phyloP scores from a whole-genome alignment of 2,329 filamentous ascomycete genomes.

The Dichotomopilus funicola region DNA sequence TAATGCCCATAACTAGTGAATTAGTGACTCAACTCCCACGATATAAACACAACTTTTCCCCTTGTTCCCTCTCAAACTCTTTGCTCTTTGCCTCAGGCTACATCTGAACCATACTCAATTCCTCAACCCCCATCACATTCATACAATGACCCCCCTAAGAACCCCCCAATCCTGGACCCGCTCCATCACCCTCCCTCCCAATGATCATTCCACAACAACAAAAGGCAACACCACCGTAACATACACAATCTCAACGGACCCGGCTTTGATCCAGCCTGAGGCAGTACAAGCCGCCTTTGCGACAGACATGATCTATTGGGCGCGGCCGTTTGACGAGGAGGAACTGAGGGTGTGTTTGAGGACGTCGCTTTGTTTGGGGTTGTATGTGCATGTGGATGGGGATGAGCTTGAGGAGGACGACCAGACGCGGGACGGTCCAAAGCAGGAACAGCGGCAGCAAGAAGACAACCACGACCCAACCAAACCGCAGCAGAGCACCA shows the following conservation, averaged over 20 bases:
- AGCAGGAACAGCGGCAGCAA: too few relatives aligned
- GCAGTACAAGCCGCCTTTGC: slow-evolving; percentile 50
- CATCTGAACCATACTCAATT: too few relatives aligned
- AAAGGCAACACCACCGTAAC: slow-evolving; percentile 22
- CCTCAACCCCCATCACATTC: too few relatives aligned
- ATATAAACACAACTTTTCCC: too few relatives aligned
- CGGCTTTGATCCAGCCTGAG: slow-evolving; percentile 45
- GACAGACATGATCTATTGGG: slow-evolving; percentile 57
- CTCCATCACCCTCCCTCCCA: neutral
- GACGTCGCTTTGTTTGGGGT: slow-evolving; percentile 53
- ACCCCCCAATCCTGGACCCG: slow-evolving; percentile 24
- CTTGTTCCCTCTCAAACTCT: too few relatives aligned
- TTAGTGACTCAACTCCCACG: too few relatives aligned
- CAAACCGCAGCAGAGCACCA: too few relatives aligned
- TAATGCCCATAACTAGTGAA: too few relatives aligned
- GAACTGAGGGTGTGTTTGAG: slow-evolving; percentile 46
- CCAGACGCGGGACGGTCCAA: too few relatives aligned
- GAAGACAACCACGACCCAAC: too few relatives aligned
- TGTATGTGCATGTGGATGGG: slow-evolving; percentile 37
- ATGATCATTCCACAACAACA: too few relatives aligned
- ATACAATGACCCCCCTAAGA: neutral
- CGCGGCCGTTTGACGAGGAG: slow-evolving; percentile 42
- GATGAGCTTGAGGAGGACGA: neutral
- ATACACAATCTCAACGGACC: slow-evolving; percentile 58
- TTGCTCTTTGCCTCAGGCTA: too few relatives aligned